phyloP scores from a whole-genome alignment of 225 moss, liverwort and hornwort genomes.

The Sphagnum tenellum region DNA sequence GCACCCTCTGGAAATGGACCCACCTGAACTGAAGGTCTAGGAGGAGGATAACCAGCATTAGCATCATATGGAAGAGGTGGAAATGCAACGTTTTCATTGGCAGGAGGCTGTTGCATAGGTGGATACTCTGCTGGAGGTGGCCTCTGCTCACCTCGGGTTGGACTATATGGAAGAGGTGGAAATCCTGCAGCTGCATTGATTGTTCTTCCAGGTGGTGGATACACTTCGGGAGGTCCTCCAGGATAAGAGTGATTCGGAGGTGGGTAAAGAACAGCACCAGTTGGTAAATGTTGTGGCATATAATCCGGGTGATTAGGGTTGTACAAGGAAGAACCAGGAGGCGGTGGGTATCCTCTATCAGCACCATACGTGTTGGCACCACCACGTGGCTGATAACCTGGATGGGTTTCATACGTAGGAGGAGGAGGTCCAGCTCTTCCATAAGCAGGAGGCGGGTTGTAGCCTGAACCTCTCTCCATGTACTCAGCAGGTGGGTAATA shows the following conservation, averaged over 20 bases:
- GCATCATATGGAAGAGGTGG: constrained; percentile 38
- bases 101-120: constrained; percentile 1
- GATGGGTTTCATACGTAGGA: too few species aligned
- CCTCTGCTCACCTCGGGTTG: constrained; percentile 7
- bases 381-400: too few species aligned
- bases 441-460: constrained; percentile 8
- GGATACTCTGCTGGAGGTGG: constrained; percentile 4
- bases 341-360: too few species aligned
- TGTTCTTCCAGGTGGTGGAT: neutral
- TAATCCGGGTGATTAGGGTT: too few species aligned
- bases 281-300: too few species aligned
- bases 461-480: constrained; percentile 3
- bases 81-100: constrained; percentile 6
- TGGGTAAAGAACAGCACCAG: too few species aligned
- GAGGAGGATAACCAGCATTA: neutral
- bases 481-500: too few species aligned
- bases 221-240: constrained; percentile 8
- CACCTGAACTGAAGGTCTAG: constrained; percentile 7
- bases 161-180: constrained; percentile 27
- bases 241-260: too few species aligned
- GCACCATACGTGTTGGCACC: too few species aligned
- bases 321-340: too few species aligned
- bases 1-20: constrained; percentile 10
- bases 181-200: constrained; percentile 17
- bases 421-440: neutral